These are phyloP conservation scores for Verticillium dahliae DNA, from an alignment of 2,329 filamentous ascomycete species.

Conservation along the genomic window DNA sequence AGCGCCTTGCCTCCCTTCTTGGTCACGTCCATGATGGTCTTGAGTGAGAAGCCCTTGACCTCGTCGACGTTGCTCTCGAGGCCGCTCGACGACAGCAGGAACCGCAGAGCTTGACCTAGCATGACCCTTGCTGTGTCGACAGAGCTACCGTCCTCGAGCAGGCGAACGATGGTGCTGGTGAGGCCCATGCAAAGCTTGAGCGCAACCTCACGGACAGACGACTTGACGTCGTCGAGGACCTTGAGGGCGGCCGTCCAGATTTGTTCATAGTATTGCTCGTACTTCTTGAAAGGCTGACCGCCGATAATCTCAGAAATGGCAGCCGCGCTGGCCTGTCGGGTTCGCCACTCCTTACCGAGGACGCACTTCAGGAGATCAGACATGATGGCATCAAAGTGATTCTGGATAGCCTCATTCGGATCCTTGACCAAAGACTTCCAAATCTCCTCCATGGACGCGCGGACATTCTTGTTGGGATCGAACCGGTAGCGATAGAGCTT, in stretches of 20 bases:
- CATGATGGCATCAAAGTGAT: slow-evolving; percentile 84
- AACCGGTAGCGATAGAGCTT: slow-evolving; percentile 94
- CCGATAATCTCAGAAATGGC: slow-evolving; percentile 85
- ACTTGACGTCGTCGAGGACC: slow-evolving; percentile 94
- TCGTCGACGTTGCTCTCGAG: slow-evolving; percentile 86
- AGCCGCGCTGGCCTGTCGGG: slow-evolving; percentile 84
- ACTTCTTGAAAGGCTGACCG: slow-evolving; percentile 67
- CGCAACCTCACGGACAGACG: slow-evolving; percentile 75
- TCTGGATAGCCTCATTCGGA: slow-evolving; percentile 65
- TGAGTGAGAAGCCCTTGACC: slow-evolving; percentile 75
- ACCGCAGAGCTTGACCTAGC: slow-evolving; percentile 82
- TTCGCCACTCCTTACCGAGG: slow-evolving; percentile 86
- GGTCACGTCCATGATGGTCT: slow-evolving; percentile 79
- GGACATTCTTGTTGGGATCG: slow-evolving; percentile 89
- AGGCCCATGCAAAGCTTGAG: slow-evolving; percentile 76
- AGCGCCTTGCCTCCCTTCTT: slow-evolving; percentile 49
- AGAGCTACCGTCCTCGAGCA: slow-evolving; percentile 71
- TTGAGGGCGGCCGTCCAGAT: slow-evolving; percentile 85
- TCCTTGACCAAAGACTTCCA: slow-evolving; percentile 97
- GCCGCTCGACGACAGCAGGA: slow-evolving; percentile 81
- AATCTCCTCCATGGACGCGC: slow-evolving; percentile 93
- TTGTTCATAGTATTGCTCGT: slow-evolving; percentile 75
- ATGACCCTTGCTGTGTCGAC: slow-evolving; percentile 68
- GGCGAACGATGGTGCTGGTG: slow-evolving; percentile 78
- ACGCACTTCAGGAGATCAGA: slow-evolving; percentile 80